These are phyloP conservation scores for Quercus agrifolia DNA, from an alignment of 306 rosid species.

Conservation along the genomic window DNA sequence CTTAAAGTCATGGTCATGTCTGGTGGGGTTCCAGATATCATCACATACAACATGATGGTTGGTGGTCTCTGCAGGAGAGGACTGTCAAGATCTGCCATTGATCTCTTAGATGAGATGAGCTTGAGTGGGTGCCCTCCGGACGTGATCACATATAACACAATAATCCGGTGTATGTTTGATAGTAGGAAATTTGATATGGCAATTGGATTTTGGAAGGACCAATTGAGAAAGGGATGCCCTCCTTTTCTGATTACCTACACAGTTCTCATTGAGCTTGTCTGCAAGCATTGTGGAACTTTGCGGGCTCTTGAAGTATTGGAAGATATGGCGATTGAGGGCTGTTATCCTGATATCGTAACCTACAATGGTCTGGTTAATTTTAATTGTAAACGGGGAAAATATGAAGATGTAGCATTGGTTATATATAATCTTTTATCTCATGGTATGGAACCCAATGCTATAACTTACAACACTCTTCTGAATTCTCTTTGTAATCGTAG, in stretches of 20 bases:
- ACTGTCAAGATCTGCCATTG: slow-evolving; percentile 50
- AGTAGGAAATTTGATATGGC: slow-evolving; percentile 54
- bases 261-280: slow-evolving; percentile 67
- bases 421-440: slow-evolving; percentile 48
- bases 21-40: slow-evolving; percentile 75
- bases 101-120: slow-evolving; percentile 70
- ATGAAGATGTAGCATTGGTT: slow-evolving; percentile 53
- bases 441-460: slow-evolving; percentile 58
- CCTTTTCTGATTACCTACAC: slow-evolving; percentile 82
- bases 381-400: slow-evolving; percentile 61
- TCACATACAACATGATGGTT: slow-evolving; percentile 76
- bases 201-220: slow-evolving; percentile 74
- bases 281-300: slow-evolving; percentile 59
- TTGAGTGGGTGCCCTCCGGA: slow-evolving; percentile 87
- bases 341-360: slow-evolving; percentile 74
- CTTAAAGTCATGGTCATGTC: slow-evolving; percentile 68
- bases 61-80: slow-evolving; percentile 66
- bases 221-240: slow-evolving; percentile 74
- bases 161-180: slow-evolving; percentile 61
- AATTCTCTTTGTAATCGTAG: slow-evolving; percentile 64
- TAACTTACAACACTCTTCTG: slow-evolving; percentile 77
- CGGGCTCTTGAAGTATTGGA: slow-evolving; percentile 76
- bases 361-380: slow-evolving; percentile 70
- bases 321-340: slow-evolving; percentile 75
- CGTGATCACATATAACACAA: slow-evolving; percentile 70